Evolutionary conservation across 2,329 filamentous ascomycete species (phyloP), one percentile per base, ranked within the genome.

Genomic region (Fusarium marasasianum): DNA sequence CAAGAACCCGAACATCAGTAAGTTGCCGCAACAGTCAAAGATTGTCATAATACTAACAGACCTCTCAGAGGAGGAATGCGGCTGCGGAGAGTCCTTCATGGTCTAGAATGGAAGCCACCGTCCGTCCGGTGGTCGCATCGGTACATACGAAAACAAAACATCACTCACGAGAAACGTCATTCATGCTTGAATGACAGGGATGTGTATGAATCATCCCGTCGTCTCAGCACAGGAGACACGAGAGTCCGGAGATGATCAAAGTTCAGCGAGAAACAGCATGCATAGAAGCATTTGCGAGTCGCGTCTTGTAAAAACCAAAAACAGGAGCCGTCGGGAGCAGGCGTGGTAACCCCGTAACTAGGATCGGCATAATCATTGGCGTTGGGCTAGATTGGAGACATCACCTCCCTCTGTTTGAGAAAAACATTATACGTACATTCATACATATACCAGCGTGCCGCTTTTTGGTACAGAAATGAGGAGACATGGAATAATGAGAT

Each of bases 1-100:
- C 85, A 92, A 91, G 81, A 99, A 99, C 82, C 96, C 96, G 5
- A 99, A 99, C 80, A 98, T 98, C 81, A 99, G 95, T 98, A 86
- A 90, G 95, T 91, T 37, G 17, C 51, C n/a, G 31, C 58, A 8
- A 20, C 17, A 22, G 20, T 2, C 15, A 24, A 15, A 38, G 15
- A 14, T 31, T 5, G 20, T 8, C 13, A 43, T 10, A 38, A 38
- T n/a, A 64, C 63, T 82, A 86, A 81, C 84, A 77, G 12, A 58
- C 44, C 10, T n/a, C 51, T 71, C 81, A 98, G 95, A 97, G 88
- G 96, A 98, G 81, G 90, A 97, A 87, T 98, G 96, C 79, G 96
- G 96, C 44, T 98, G 96, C 77, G 96, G 96, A 80, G 96, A 98
- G 86, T 98, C 95, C 3, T 98, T 98, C 82, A 98, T 94, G 92